Base-by-base conservation (phyloP, 768 basidiomycete genomes). In the Tremella mesenterica region DNA sequence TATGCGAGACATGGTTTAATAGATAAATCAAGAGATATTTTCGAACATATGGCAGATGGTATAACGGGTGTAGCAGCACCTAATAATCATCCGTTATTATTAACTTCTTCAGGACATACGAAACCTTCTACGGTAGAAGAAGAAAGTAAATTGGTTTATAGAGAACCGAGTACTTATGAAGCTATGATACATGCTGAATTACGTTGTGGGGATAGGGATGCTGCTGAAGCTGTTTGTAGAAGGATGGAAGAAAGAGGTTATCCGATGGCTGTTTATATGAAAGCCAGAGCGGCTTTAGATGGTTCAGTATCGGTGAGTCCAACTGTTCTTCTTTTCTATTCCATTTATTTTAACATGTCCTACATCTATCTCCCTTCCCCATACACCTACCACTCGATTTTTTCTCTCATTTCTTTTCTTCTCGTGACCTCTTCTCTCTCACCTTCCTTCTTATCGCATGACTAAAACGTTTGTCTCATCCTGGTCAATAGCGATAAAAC, bases 121-220 rank as follows among this genome's bases (percentile, higher is more conserved):
- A 65, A 72, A 21, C 52, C 68, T 4, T 63, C 52, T 12, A 64
- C 63, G 4, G 57, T 56, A 12, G 67, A 13, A 54, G 69, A 81
- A 18, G 65, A 75, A 53, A 56, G 62, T 1, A 69, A 76, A 4
- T 78, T 82, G 45, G 84, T 90, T 4, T 90, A 83, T 75, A 82
- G 89, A 50, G 89, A 93, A 76, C 85, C 86, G 62, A 58, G 81
- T 64, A 56, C 47, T 21, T 63, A 67, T 84, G 95, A 97, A 67
- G 83, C 82, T 4, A 97, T 99, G 91, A 82, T 99, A 58, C 81
- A 88, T 13, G 87, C 86, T 1, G 95, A 99, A 69, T 77, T 97
- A 18, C 10, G 83, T 83, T 18, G 81, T 79, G 47, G 87, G 87
- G 12, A 81, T 60, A 81, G 82, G 16, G 13, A 20, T 12, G 80